phyloP scores from a whole-genome alignment of 2,329 filamentous ascomycete genomes.

The Epichloe sp. region DNA sequence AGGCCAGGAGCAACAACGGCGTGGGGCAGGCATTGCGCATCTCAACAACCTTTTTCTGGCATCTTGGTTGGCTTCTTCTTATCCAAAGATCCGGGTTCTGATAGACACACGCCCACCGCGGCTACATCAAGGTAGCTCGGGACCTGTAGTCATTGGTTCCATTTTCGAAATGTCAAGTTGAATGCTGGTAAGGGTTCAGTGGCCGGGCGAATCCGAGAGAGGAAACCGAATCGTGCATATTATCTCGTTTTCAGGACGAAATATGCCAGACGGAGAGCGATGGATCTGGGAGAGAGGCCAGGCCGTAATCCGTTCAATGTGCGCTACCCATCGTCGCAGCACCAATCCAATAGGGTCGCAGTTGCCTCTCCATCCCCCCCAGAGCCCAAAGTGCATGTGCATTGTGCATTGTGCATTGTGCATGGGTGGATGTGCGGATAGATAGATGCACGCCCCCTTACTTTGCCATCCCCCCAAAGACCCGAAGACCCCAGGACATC shows the following conservation, averaged over 20 bases:
- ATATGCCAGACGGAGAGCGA: neutral
- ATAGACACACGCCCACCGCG: neutral
- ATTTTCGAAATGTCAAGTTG: too few relatives aligned
- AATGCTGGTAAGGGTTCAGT: too few relatives aligned
- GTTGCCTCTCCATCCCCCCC: neutral
- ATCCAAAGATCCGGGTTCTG: neutral
- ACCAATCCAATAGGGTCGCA: neutral
- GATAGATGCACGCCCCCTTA: constrained; percentile 1
- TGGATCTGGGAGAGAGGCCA: neutral
- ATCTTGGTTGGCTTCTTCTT: neutral
- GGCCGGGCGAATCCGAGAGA: too few relatives aligned
- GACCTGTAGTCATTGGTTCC: too few relatives aligned
- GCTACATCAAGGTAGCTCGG: neutral
- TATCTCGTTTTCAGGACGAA: too few relatives aligned
- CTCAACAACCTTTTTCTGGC: constrained; percentile 5
- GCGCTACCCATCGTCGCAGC: neutral
- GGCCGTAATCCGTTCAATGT: too few relatives aligned
- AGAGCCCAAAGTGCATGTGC: neutral
- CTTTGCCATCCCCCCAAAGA: neutral
- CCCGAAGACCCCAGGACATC: neutral
- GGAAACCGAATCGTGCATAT: too few relatives aligned
- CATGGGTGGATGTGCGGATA: neutral
- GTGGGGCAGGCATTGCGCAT: constrained; percentile 2
- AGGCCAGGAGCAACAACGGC: neutral
- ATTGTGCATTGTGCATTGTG: neutral